Conservation (phyloP, 768 basidiomycete genomes). For the Phlegmacium glaucopus region DNA sequence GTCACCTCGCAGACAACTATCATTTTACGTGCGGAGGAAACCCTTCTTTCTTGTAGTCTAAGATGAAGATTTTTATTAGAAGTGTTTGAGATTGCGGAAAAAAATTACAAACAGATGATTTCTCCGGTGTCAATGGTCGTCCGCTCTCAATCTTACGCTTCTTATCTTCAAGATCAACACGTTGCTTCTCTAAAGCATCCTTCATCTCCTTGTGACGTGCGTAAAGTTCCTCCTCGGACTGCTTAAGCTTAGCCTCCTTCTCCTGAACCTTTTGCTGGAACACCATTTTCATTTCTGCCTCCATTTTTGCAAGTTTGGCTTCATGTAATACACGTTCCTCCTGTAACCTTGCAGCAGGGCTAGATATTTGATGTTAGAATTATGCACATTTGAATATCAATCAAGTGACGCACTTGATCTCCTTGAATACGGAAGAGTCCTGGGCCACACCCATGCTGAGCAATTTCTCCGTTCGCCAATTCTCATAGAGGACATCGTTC, state of each 20-base stretch:
- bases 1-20: constrained; percentile 19
- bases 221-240: constrained; percentile 98
- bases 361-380: constrained; percentile 28
- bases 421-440: constrained; percentile 97
- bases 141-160: constrained; percentile 95
- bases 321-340: constrained; percentile 97
- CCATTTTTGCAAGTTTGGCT: constrained; percentile 98
- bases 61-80: constrained; percentile 10
- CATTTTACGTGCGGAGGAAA: constrained; percentile 63
- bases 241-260: constrained; percentile 98
- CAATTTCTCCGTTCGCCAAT: constrained; percentile 96
- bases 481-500: constrained; percentile 94
- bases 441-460: constrained; percentile 97
- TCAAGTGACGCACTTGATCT: constrained; percentile 81
- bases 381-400: background rate
- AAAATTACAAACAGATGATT: constrained; percentile 61
- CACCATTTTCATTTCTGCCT: constrained; percentile 99
- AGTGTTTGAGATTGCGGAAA: constrained; percentile 6
- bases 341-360: constrained; percentile 93
- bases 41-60: constrained; percentile 70
- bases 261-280: constrained; percentile 99
- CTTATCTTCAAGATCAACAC: constrained; percentile 95
- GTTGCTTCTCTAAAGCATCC: constrained; percentile 96
- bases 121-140: constrained; percentile 93
- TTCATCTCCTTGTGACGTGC: constrained; percentile 99